These are phyloP conservation scores for Pythium dissimile DNA, from an alignment of 352 stramenopile genomes.

Conservation along the genomic window DNA sequence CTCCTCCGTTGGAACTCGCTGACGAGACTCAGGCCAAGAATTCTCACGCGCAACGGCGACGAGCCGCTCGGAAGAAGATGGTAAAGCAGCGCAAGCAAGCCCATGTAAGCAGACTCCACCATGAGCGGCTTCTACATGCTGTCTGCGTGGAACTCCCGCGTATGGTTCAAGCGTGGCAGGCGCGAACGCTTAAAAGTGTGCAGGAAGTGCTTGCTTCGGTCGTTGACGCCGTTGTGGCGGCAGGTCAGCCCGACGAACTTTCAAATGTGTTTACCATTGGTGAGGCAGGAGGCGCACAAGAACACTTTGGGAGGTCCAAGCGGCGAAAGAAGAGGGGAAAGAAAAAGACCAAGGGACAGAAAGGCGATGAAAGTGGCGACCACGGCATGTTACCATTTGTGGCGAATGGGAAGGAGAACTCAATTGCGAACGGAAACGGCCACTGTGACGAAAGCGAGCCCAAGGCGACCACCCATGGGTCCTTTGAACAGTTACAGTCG, in stretches of 20 bases:
- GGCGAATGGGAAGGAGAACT: slow-evolving; percentile 12
- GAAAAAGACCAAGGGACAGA: slow-evolving; percentile 18
- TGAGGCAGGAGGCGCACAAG: too few species aligned
- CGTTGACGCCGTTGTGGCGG: slow-evolving; percentile 33
- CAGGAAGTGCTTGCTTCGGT: slow-evolving; percentile 33
- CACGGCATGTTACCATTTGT: background rate
- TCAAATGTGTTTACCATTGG: background rate
- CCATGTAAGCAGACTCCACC: slow-evolving; percentile 25
- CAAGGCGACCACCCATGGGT: too few species aligned
- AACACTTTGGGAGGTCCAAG: too few species aligned
- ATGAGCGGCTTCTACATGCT: slow-evolving; percentile 35
- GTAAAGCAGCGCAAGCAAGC: slow-evolving; percentile 59
- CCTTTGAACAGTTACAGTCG: slow-evolving; percentile 10
- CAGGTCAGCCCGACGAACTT: background rate
- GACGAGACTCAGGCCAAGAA: background rate
- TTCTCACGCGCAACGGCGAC: slow-evolving; percentile 39
- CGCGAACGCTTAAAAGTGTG: slow-evolving; percentile 23
- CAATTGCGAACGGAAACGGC: background rate
- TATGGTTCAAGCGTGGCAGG: slow-evolving; percentile 27
- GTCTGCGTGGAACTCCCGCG: slow-evolving; percentile 42
- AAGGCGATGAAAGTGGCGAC: background rate
- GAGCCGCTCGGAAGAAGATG: slow-evolving; percentile 64
- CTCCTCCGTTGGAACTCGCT: background rate
- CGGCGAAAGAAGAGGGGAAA: slow-evolving; percentile 27
- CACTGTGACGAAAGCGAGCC: background rate